Evolutionary conservation across 441 rosid genomes (phyloP).

Genomic region (Eruca vesicaria): DNA sequence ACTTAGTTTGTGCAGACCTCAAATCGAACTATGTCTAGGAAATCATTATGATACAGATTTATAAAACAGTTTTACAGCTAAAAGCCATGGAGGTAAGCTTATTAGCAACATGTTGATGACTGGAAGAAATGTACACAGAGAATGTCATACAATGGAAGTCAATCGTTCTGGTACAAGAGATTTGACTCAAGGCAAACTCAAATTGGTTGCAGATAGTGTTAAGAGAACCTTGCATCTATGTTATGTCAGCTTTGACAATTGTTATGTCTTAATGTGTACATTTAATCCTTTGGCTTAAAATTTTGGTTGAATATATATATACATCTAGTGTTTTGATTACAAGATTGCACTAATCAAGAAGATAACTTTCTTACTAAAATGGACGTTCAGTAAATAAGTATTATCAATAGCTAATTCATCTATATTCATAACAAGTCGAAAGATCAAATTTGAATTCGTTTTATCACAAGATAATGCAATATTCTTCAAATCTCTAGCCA

Average conservation of each 20-base stretch:
- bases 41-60: slow-evolving; percentile 69
- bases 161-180: slow-evolving; percentile 54
- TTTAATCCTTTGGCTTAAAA: background rate
- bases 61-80: slow-evolving; percentile 56
- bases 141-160: slow-evolving; percentile 64
- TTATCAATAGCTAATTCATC: slow-evolving; percentile 1
- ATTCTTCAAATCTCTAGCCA: slow-evolving; percentile 1
- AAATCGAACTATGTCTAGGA: slow-evolving; percentile 94
- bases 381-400: background rate
- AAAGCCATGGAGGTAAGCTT: slow-evolving; percentile 97
- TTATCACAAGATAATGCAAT: too few species aligned
- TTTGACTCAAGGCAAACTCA: slow-evolving; percentile 71
- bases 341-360: background rate
- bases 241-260: slow-evolving; percentile 18
- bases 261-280: slow-evolving; percentile 18
- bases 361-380: background rate
- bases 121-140: slow-evolving; percentile 95
- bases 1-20: slow-evolving; percentile 48
- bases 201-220: slow-evolving; percentile 72
- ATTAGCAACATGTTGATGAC: slow-evolving; percentile 76
- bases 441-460: too few species aligned
- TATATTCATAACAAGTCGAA: background rate
- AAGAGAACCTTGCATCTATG: slow-evolving; percentile 65
- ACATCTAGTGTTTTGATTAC: background rate
- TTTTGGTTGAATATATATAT: background rate